These are phyloP conservation scores for Boletus rubropictus DNA, from an alignment of 768 basidiomycete genomes.

Conservation along the genomic window DNA sequence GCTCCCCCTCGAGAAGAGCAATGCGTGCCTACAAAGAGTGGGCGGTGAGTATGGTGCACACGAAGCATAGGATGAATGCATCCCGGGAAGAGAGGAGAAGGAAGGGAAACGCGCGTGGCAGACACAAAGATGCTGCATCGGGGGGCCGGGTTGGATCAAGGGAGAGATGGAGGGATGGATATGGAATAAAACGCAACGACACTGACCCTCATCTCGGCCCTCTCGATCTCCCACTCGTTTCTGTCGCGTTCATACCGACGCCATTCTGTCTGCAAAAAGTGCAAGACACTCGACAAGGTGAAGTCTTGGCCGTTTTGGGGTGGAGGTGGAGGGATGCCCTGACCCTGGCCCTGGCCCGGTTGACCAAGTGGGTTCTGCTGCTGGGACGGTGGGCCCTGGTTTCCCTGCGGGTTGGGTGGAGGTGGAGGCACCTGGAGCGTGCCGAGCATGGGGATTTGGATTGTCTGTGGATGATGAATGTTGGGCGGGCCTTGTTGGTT, in stretches of 20 bases:
- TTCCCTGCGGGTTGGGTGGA: constrained; percentile 34
- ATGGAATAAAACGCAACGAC: constrained; percentile 7
- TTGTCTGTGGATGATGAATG: constrained; percentile 37
- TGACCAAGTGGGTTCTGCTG: constrained; percentile 54
- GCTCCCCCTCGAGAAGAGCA: constrained; percentile 93
- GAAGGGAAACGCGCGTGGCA: background rate
- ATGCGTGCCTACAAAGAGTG: constrained; percentile 71
- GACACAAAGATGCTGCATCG: background rate
- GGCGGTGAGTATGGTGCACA: constrained; percentile 14
- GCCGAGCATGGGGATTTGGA: constrained; percentile 67
- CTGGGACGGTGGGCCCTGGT: constrained; percentile 43
- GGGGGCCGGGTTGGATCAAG: background rate
- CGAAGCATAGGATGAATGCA: background rate
- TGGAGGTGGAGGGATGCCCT: constrained; percentile 63
- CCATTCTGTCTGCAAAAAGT: constrained; percentile 98
- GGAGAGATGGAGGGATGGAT: background rate
- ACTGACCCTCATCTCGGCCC: constrained; percentile 97
- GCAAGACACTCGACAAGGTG: constrained; percentile 89
- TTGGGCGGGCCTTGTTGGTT: constrained; percentile 26
- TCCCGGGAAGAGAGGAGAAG: background rate
- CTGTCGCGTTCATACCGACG: constrained; percentile 95
- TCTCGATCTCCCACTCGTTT: constrained; percentile 99
- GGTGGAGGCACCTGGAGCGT: constrained; percentile 60
- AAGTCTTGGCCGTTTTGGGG: constrained; percentile 89
- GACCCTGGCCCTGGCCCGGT: constrained; percentile 46